A percentile compares a stretch with the other conserved stretches of the same genome.
Evolutionary conservation across 768 basidiomycete species (phyloP).

Genomic region (Podaxis sp.): DNA sequence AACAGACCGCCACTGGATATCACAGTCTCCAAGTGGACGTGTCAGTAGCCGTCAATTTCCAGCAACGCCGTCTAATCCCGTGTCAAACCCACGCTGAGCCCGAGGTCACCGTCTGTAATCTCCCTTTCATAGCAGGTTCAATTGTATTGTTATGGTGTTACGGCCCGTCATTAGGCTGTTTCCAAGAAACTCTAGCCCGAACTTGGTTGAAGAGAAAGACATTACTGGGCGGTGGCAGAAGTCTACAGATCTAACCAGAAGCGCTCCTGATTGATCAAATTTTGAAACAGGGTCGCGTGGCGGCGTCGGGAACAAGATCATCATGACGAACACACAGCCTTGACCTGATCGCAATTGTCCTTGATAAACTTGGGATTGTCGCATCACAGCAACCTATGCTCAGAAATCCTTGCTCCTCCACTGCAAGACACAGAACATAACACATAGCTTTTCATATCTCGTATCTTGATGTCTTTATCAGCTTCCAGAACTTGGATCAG

Average conservation of each 20-base stretch:
- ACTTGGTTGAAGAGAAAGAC: background rate
- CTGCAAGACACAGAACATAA: background rate
- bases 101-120: background rate
- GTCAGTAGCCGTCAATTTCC: background rate
- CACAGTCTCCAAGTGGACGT: background rate
- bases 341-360: background rate
- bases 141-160: background rate
- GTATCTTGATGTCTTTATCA: background rate
- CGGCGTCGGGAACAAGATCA: conserved; percentile 13
- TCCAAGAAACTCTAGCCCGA: background rate
- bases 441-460: background rate
- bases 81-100: conserved; percentile 1
- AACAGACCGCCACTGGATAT: background rate
- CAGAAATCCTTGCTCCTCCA: too few species aligned
- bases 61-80: background rate
- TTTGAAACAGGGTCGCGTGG: conserved; percentile 14
- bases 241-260: conserved; percentile 1
- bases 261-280: conserved; percentile 9
- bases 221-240: conserved; percentile 11
- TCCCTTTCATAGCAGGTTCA: background rate
- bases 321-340: conserved; percentile 3
- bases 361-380: background rate
- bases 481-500: background rate
- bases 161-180: background rate
- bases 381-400: background rate